These are phyloP conservation scores for Eucalyptus polybractea DNA, from an alignment of 345 rosid genomes.

Conservation along the genomic window DNA sequence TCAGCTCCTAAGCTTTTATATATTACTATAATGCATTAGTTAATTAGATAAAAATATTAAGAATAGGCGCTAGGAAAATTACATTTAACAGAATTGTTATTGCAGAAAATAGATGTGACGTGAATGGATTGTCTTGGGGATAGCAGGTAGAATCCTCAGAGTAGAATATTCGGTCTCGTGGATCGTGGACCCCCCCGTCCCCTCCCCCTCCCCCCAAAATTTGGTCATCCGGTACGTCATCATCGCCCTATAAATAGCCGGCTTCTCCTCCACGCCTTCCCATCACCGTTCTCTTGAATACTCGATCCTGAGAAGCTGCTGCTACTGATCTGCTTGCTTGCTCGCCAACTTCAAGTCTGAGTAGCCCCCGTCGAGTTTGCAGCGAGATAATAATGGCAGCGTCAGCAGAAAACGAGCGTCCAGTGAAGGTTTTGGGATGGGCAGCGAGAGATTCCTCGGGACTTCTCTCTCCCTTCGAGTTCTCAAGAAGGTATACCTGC, in stretches of 20 bases:
- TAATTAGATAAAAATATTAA: too few species aligned
- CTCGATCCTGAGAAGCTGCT: neutral
- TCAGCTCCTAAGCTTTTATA: too few species aligned
- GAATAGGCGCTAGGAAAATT: too few species aligned
- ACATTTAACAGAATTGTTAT: too few species aligned
- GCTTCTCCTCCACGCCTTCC: neutral
- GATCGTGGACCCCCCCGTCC: too few species aligned
- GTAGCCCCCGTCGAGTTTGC: neutral
- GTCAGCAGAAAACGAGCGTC: neutral
- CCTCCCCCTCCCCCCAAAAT: too few species aligned
- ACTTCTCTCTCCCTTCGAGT: constrained; percentile 8
- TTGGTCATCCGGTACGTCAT: neutral
- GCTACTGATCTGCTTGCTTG: neutral
- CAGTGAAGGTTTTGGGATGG: constrained; percentile 6
- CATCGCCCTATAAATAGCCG: neutral
- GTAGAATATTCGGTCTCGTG: too few species aligned
- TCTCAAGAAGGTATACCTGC: neutral
- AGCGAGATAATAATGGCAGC: neutral
- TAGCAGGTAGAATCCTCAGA: too few species aligned
- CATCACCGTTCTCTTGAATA: neutral
- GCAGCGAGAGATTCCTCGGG: constrained; percentile 11
- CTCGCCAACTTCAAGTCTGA: neutral
- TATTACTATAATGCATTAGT: too few species aligned
- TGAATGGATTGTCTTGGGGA: too few species aligned
- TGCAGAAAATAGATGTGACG: too few species aligned